Base-by-base conservation (phyloP, 768 basidiomycete species). In the Lactifluus hygrophoroides region DNA sequence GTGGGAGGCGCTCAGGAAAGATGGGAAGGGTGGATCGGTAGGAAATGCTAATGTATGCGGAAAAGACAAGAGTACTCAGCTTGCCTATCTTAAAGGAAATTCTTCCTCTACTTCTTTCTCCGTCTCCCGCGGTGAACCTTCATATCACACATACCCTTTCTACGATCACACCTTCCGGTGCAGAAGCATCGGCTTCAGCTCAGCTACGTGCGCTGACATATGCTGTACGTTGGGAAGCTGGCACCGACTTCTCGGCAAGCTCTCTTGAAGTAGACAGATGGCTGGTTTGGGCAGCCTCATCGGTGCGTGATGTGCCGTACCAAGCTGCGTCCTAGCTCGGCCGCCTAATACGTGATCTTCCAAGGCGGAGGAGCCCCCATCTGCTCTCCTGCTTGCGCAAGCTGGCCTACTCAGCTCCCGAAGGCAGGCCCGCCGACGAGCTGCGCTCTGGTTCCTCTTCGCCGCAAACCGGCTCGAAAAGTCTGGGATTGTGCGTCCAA, bases 1-100 rank as follows among this genome's bases (percentile, higher is more conserved):
- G 3, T 98, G 94, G 88, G 96, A 97, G 68, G 76, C 85, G 3
- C 68, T 93, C 34, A 77, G 90, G 49, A 93, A 93, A 68, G 94
- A 97, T 59, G 81, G 81, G 43, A 93, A 90, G 67, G 85, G 86
- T 35, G 94, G 94, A 43, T 88, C 87, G 28, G 92, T 94, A 71
- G 63, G 84, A 76, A 17, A 54, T 19, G 16, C 56, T 14, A 9
- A 40, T n/a, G 30, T 53, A 28, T 32, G 25, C 38, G 45, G 46
- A 45, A 44, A 43, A 37, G 40, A 52, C 53, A 44, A 58, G 14
- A 25, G 42, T 21, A 58, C 21, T 57, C 55, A 44, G 50, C 11
- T 47, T n/a, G 30, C 23, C 38, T 25, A 8, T 27, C 42, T 19
- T 32, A 16, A 65, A 94, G 91, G 93, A 97, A 64, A 85, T 96